Conservation (phyloP, 768 basidiomycete species). For the Rhodotorula paludigena region DNA sequence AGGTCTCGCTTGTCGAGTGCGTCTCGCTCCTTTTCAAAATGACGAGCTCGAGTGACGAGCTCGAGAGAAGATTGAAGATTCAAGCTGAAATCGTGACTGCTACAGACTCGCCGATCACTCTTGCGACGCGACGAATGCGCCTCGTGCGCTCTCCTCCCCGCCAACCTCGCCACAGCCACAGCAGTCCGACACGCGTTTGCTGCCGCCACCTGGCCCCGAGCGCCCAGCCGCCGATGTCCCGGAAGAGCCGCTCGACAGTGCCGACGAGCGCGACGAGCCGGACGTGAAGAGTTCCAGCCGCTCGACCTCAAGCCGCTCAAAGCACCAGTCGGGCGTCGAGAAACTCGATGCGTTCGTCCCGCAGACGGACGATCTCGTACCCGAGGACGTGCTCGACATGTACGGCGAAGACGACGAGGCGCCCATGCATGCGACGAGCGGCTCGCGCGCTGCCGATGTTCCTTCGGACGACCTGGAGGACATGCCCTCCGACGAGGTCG, state of each 20-base stretch:
- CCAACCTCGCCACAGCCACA: not conserved
- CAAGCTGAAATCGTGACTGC: too few relatives aligned
- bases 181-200: not conserved
- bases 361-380: constrained; percentile 14
- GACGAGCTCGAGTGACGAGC: too few relatives aligned
- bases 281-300: not conserved
- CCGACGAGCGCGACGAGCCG: not conserved
- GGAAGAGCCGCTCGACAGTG: not conserved
- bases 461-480: not conserved
- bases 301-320: not conserved
- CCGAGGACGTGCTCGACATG: constrained; percentile 22
- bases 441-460: not conserved
- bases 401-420: constrained; percentile 13
- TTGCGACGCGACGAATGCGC: not conserved
- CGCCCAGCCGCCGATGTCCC: not conserved
- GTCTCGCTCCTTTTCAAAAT: not conserved
- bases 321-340: not conserved
- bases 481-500: constrained; percentile 6
- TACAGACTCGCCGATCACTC: constrained; percentile 30
- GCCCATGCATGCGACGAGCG: not conserved
- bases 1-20: constrained; percentile 26
- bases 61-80: too few relatives aligned
- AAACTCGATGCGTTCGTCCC: constrained; percentile 27
- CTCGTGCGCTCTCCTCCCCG: not conserved
- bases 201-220: not conserved